phyloP scores from a whole-genome alignment of 441 rosid genomes.

The Gossypium schwendimanii region DNA sequence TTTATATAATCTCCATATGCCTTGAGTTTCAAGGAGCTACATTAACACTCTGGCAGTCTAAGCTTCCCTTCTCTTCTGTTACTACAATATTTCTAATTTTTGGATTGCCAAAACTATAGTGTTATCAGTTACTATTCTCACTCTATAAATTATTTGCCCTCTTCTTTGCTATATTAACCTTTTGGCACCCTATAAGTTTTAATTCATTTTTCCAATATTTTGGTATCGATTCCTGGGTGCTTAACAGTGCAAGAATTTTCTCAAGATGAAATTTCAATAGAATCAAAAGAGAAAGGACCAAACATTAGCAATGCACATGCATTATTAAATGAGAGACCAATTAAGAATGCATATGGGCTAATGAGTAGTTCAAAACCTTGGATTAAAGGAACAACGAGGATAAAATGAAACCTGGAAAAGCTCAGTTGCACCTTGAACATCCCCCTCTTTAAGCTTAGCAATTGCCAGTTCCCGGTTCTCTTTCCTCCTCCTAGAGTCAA shows the following conservation, averaged over 20 bases:
- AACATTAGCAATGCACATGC: neutral
- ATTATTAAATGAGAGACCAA: neutral
- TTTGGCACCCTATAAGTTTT: neutral
- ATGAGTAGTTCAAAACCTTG: neutral
- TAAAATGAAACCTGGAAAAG: constrained; percentile 53
- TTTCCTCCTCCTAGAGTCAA: constrained; percentile 48
- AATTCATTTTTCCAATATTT: neutral
- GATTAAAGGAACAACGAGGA: neutral
- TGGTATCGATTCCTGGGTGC: neutral
- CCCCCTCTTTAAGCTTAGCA: constrained; percentile 62
- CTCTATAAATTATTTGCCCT: neutral
- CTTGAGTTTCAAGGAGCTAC: too few relatives aligned
- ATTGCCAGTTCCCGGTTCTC: constrained; percentile 57
- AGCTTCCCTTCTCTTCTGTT: too few relatives aligned
- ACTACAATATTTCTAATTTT: too few relatives aligned
- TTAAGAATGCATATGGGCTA: neutral
- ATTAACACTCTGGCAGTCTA: neutral
- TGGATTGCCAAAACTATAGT: neutral
- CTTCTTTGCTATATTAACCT: neutral
- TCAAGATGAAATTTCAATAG: neutral
- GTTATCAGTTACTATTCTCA: neutral
- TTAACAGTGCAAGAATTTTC: neutral
- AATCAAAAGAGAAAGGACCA: neutral
- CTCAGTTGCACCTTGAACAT: constrained; percentile 56
- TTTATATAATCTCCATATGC: too few relatives aligned